These are phyloP conservation scores for Starmerella scarabaei DNA, from an alignment of 805 yeast genomes.

Conservation along the genomic window DNA sequence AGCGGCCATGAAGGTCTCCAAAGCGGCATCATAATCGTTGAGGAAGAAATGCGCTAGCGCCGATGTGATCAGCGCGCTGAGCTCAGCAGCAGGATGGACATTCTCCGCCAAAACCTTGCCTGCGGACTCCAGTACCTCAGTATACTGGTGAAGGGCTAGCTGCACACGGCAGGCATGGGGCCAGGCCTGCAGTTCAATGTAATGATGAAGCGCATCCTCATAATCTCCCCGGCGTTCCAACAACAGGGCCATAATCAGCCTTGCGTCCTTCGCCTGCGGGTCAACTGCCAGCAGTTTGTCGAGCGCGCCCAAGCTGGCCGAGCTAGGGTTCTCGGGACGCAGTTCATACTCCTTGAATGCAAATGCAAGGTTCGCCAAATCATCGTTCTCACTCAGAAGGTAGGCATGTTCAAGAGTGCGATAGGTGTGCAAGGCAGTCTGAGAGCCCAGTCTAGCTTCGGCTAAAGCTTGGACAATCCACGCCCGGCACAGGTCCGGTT, in stretches of 20 bases:
- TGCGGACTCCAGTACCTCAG: slow-evolving; percentile 38
- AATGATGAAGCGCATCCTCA: slow-evolving; percentile 34
- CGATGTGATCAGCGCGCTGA: slow-evolving; percentile 52
- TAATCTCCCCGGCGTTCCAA: slow-evolving; percentile 59
- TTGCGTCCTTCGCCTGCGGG: slow-evolving; percentile 24
- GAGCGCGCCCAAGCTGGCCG: slow-evolving; percentile 30
- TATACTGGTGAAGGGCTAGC: slow-evolving; percentile 47
- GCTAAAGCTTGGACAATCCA: slow-evolving; percentile 82
- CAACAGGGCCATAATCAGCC: slow-evolving; percentile 24
- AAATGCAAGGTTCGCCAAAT: slow-evolving; percentile 57
- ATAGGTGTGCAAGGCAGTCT: slow-evolving; percentile 36
- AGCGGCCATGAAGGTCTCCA: slow-evolving; percentile 55
- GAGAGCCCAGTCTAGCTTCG: slow-evolving; percentile 23
- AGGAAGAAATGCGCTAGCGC: slow-evolving; percentile 61
- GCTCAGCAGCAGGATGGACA: slow-evolving; percentile 12
- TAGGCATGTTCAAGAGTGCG: slow-evolving; percentile 64
- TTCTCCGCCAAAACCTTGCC: slow-evolving; percentile 26
- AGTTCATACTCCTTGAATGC: slow-evolving; percentile 36
- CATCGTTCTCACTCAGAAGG: slow-evolving; percentile 55
- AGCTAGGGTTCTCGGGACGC: slow-evolving; percentile 10
- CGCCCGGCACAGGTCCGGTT: slow-evolving; percentile 60
- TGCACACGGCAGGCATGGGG: slow-evolving; percentile 55
- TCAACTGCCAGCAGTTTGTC: slow-evolving; percentile 41
- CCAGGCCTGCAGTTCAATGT: slow-evolving; percentile 7
- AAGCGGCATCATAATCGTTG: slow-evolving; percentile 48